Conservation (phyloP, 441 rosid species). For the Melastoma candidum region DNA sequence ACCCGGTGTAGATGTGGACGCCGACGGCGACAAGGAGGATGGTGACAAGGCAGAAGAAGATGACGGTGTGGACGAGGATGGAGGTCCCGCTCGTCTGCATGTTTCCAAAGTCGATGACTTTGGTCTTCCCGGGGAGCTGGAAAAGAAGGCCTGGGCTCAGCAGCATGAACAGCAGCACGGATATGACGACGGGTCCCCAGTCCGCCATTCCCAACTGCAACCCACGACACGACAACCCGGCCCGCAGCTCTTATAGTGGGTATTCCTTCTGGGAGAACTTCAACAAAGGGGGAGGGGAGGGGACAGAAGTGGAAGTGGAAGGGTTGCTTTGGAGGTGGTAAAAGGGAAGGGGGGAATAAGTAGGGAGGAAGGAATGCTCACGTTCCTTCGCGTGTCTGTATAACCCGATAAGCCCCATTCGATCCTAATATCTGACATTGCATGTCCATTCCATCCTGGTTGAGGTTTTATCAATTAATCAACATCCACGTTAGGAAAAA, state of each 20-base stretch:
- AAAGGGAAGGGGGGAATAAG: too few species aligned
- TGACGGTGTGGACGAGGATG: conserved; percentile 13
- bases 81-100: conserved; percentile 13
- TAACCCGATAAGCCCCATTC: too few species aligned
- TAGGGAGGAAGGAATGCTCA: too few species aligned
- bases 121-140: conserved; percentile 11
- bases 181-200: conserved; percentile 15
- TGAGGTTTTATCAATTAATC: too few species aligned
- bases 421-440: too few species aligned
- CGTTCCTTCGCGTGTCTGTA: too few species aligned
- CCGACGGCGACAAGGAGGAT: conserved; percentile 15
- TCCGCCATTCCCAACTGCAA: conserved; percentile 8
- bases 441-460: too few species aligned
- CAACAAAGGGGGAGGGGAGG: too few species aligned
- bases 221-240: not conserved
- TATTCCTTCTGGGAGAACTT: too few species aligned
- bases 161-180: conserved; percentile 11
- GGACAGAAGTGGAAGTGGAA: too few species aligned
- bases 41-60: conserved; percentile 20
- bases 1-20: conserved; percentile 18
- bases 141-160: conserved; percentile 16
- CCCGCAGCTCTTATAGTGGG: not conserved
- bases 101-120: conserved; percentile 14
- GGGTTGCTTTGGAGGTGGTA: not conserved
- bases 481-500: too few species aligned